These are phyloP conservation scores for Penicillium occitanis DNA, from an alignment of 2,329 filamentous ascomycete species.

Conservation along the genomic window DNA sequence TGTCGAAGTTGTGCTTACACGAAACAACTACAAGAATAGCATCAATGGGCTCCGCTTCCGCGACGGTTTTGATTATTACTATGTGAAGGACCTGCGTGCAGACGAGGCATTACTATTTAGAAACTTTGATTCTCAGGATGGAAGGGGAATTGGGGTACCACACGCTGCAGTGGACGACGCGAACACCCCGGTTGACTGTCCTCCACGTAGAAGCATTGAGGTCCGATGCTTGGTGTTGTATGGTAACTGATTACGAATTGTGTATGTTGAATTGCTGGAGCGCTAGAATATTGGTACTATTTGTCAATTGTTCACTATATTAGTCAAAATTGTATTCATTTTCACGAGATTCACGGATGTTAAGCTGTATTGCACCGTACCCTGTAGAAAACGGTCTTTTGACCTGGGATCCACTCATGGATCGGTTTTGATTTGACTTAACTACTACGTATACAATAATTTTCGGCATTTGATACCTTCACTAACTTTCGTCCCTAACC, in stretches of 20 bases:
- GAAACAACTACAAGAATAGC: slow-evolving; percentile 7
- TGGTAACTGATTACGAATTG: slow-evolving; percentile 1
- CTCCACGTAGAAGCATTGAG: slow-evolving; percentile 1
- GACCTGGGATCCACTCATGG: not conserved
- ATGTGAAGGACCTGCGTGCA: not conserved
- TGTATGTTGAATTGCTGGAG: not conserved
- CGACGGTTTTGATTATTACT: slow-evolving; percentile 2
- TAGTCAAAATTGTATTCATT: not conserved
- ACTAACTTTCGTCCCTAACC: not conserved
- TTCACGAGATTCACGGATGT: not conserved
- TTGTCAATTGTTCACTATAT: not conserved
- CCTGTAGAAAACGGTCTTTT: not conserved
- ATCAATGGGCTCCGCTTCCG: slow-evolving; percentile 7
- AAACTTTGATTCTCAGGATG: not conserved
- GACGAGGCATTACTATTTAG: not conserved
- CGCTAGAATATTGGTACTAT: not conserved
- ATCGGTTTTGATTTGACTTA: not conserved
- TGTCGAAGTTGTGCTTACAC: slow-evolving; percentile 2
- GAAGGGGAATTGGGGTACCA: not conserved
- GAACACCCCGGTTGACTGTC: not conserved
- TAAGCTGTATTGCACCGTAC: not conserved
- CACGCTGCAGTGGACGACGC: not conserved
- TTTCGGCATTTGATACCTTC: not conserved
- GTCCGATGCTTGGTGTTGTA: slow-evolving; percentile 8
- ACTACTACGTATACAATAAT: not conserved